Conservation (phyloP, 306 rosid genomes). For the Cucurbita maxima region DNA sequence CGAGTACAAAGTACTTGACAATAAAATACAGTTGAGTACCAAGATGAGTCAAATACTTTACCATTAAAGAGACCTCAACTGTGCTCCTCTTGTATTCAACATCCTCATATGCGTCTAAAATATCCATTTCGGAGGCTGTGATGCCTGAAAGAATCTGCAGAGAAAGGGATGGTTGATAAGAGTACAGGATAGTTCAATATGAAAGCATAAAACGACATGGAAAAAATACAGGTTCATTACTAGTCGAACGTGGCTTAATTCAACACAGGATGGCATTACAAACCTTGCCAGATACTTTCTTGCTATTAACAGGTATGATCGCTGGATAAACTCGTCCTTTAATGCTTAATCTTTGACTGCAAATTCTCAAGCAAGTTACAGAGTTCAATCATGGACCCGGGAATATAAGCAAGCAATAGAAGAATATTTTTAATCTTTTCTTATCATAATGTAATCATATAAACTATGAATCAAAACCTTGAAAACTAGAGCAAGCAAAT, state of each 20-base stretch:
- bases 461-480: not conserved
- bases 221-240: not conserved
- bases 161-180: not conserved
- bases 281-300: conserved; percentile 59
- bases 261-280: not conserved
- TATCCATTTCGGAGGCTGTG: conserved; percentile 41
- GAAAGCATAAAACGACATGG: not conserved
- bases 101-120: conserved; percentile 67
- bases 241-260: not conserved
- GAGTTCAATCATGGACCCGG: not conserved
- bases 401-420: not conserved
- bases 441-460: not conserved
- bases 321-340: conserved; percentile 85
- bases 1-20: not conserved
- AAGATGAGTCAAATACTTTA: conserved; percentile 8
- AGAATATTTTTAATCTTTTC: not conserved
- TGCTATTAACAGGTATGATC: conserved; percentile 46
- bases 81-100: conserved; percentile 55
- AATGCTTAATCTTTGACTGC: conserved; percentile 70
- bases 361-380: not conserved
- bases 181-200: not conserved
- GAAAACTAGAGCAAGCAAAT: not conserved
- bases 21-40: not conserved
- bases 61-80: conserved; percentile 43
- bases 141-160: conserved; percentile 58